Conservation (phyloP, 202 grass and related monocot genomes). For the Musa balbisiana region DNA sequence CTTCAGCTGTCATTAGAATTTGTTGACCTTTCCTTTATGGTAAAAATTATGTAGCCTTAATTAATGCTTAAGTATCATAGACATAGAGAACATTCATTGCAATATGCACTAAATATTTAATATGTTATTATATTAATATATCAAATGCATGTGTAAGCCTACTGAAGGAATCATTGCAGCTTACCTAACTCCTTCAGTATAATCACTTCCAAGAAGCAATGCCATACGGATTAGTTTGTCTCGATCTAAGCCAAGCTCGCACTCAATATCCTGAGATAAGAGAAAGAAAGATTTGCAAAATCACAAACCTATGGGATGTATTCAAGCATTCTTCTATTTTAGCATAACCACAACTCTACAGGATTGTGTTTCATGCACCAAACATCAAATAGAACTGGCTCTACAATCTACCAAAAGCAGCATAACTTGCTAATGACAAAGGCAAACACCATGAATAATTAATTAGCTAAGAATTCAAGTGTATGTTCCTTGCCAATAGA, state of each 20-base stretch:
- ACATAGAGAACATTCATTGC: background rate
- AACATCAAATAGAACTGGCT: background rate
- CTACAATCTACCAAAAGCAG: background rate
- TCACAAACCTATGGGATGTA: conserved; percentile 10
- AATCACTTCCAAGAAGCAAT: conserved; percentile 92
- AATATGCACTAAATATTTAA: background rate
- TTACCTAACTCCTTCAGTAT: conserved; percentile 95
- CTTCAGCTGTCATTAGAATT: background rate
- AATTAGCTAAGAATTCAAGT: background rate
- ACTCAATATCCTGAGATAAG: conserved; percentile 70
- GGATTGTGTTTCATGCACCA: background rate
- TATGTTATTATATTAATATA: background rate
- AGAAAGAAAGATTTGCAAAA: conserved; percentile 23
- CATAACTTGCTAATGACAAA: background rate
- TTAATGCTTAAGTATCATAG: background rate
- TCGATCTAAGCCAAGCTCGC: conserved; percentile 77
- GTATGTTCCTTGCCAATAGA: background rate
- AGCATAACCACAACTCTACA: background rate
- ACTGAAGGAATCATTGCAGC: conserved; percentile 1
- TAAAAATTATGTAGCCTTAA: background rate
- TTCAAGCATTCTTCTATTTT: conserved; percentile 1
- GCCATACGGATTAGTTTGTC: conserved; percentile 86
- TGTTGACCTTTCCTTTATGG: background rate
- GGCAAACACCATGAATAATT: background rate
- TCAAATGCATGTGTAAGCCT: background rate